Conservation (phyloP, 1,284 basidiomycete species). For the Tylopilus microsporus region DNA sequence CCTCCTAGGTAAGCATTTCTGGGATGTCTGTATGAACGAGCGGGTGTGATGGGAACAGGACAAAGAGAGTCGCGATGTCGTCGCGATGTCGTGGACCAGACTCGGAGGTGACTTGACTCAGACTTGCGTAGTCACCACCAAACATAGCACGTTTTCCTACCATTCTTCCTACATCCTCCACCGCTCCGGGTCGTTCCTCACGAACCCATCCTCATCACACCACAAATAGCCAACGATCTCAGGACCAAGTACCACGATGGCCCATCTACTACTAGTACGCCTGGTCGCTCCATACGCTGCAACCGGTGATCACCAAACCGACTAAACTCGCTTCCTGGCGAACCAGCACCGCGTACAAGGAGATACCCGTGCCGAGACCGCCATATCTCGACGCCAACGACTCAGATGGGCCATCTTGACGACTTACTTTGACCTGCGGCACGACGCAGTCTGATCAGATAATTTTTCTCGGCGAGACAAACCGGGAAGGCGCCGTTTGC, state of each 20-base stretch:
- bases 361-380: constrained; percentile 62
- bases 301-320: constrained; percentile 34
- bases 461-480: constrained; percentile 34
- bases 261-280: constrained; percentile 50
- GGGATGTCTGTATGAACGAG: no score
- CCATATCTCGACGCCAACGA: constrained; percentile 30
- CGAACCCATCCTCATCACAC: constrained; percentile 48
- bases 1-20: no score
- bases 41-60: no score
- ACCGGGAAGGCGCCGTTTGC: constrained; percentile 47
- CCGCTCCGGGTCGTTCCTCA: no score
- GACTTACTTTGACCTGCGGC: constrained; percentile 50
- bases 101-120: no score
- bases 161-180: no score
- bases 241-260: constrained; percentile 61
- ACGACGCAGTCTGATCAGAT: constrained; percentile 18
- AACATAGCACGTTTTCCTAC: no score
- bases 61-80: no score
- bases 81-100: no score
- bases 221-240: constrained; percentile 74
- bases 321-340: constrained; percentile 33
- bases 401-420: constrained; percentile 35
- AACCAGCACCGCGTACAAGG: constrained; percentile 62
- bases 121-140: no score
- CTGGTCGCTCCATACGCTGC: constrained; percentile 37